phyloP scores from a whole-genome alignment of 139 green algal species.

The Chlamydomonas schloesseri region DNA sequence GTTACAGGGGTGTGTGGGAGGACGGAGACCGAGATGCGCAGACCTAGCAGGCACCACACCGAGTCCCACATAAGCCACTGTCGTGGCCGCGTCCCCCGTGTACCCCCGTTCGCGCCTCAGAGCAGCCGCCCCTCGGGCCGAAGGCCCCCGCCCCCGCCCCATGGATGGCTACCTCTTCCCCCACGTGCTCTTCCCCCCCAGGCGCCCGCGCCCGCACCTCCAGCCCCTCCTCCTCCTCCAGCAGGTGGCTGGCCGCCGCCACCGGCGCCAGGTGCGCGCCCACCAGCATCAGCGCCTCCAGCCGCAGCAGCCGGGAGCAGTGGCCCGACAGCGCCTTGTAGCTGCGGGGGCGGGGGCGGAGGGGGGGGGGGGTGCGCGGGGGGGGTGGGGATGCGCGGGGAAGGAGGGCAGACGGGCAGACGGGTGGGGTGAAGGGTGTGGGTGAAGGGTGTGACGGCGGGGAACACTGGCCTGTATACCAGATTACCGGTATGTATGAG shows the following conservation, averaged over 20 bases:
- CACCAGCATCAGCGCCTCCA: conserved; percentile 75
- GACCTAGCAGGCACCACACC: too few relatives aligned
- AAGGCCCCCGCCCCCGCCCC: too few relatives aligned
- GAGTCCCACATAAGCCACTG: too few relatives aligned
- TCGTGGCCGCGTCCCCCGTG: too few relatives aligned
- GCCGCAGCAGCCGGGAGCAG: conserved; percentile 66
- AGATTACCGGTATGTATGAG: too few relatives aligned
- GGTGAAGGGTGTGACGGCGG: too few relatives aligned
- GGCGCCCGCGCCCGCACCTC: conserved; percentile 51
- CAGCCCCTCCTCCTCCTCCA: conserved; percentile 61
- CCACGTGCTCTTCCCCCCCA: conserved; percentile 47
- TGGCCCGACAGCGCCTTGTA: conserved; percentile 61
- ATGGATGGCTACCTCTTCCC: neutral
- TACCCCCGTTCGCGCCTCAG: too few relatives aligned
- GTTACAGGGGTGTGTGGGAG: too few relatives aligned
- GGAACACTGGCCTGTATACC: too few relatives aligned
- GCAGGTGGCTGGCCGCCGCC: conserved; percentile 59
- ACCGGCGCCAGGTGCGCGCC: conserved; percentile 65
- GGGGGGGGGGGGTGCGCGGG: neutral
- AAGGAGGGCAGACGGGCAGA: neutral
- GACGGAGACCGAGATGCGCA: too few relatives aligned
- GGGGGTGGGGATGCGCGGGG: neutral
- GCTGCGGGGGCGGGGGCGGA: conserved; percentile 23
- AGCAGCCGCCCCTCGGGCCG: too few relatives aligned
- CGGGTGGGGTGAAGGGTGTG: too few relatives aligned